Evolutionary conservation across 352 stramenopile species (phyloP).

Genomic region (Pythium insidiosum): DNA sequence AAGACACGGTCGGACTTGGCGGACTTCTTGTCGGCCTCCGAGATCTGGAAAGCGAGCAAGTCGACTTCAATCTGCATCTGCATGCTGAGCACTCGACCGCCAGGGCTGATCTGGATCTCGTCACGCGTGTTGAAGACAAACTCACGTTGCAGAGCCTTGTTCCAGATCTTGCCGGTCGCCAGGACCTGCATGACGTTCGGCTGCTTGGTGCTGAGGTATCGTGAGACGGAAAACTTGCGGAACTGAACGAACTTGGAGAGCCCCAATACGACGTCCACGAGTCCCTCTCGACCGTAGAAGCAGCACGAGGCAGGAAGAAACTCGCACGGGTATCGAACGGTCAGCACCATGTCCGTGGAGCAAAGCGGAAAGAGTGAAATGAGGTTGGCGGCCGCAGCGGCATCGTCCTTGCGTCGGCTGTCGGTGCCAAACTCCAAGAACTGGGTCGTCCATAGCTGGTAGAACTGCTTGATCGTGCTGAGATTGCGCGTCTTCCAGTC

Average conservation of each 20-base stretch:
- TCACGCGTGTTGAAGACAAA: conserved; percentile 81
- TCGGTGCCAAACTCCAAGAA: conserved; percentile 71
- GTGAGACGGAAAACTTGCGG: conserved; percentile 55
- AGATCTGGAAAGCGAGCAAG: conserved; percentile 69
- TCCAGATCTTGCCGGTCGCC: conserved; percentile 69
- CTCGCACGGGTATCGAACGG: conserved; percentile 71
- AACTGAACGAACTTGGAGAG: conserved; percentile 74
- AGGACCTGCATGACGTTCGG: conserved; percentile 75
- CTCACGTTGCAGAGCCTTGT: conserved; percentile 67
- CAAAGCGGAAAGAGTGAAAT: conserved; percentile 76
- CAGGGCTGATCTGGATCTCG: conserved; percentile 67
- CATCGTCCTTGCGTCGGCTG: conserved; percentile 6
- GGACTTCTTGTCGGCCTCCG: conserved; percentile 59
- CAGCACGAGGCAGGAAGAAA: conserved; percentile 66
- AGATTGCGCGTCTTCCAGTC: conserved; percentile 84
- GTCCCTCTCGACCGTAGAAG: conserved; percentile 75
- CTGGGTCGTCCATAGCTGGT: conserved; percentile 68
- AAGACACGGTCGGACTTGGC: conserved; percentile 56
- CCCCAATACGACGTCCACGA: conserved; percentile 69
- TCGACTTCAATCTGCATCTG: conserved; percentile 86
- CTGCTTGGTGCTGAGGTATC: conserved; percentile 73
- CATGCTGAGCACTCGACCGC: conserved; percentile 64
- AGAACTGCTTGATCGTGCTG: conserved; percentile 79
- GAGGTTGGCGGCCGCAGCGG: conserved; percentile 33
- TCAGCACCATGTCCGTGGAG: conserved; percentile 69